Conservation (phyloP, 495 filamentous ascomycete genomes). For the Lepraria neglecta region DNA sequence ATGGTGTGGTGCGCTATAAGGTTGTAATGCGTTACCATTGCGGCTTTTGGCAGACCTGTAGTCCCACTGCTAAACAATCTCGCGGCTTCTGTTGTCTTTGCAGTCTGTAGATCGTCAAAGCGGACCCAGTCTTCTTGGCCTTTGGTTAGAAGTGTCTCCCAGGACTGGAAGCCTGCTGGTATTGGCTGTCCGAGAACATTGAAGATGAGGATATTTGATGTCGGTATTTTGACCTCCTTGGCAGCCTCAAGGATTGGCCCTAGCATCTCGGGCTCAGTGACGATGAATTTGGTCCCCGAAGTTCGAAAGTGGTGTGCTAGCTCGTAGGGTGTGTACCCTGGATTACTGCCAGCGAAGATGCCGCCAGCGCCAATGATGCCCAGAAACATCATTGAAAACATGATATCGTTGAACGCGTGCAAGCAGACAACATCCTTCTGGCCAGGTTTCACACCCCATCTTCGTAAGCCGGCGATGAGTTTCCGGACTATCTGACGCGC, state of each 20-base stretch:
- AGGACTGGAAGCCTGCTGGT: slow-evolving; percentile 38
- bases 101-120: slow-evolving; percentile 38
- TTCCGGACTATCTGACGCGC: slow-evolving; percentile 41
- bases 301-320: slow-evolving; percentile 37
- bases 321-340: slow-evolving; percentile 37
- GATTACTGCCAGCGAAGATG: slow-evolving; percentile 35
- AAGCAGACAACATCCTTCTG: slow-evolving; percentile 44
- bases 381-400: slow-evolving; percentile 31
- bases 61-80: slow-evolving; percentile 48
- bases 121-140: slow-evolving; percentile 49
- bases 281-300: slow-evolving; percentile 33
- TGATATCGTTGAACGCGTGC: slow-evolving; percentile 52
- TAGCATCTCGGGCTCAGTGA: slow-evolving; percentile 48
- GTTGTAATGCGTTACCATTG: slow-evolving; percentile 43
- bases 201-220: slow-evolving; percentile 39
- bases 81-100: slow-evolving; percentile 36
- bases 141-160: slow-evolving; percentile 39
- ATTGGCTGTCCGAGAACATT: slow-evolving; percentile 35
- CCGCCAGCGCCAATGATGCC: slow-evolving; percentile 35
- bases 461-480: slow-evolving; percentile 45
- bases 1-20: slow-evolving; percentile 47
- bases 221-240: slow-evolving; percentile 35
- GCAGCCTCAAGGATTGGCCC: slow-evolving; percentile 40
- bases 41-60: slow-evolving; percentile 50
- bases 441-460: slow-evolving; percentile 44